phyloP scores from a whole-genome alignment of 2,329 filamentous ascomycete species.

The Thielaviopsis populi region DNA sequence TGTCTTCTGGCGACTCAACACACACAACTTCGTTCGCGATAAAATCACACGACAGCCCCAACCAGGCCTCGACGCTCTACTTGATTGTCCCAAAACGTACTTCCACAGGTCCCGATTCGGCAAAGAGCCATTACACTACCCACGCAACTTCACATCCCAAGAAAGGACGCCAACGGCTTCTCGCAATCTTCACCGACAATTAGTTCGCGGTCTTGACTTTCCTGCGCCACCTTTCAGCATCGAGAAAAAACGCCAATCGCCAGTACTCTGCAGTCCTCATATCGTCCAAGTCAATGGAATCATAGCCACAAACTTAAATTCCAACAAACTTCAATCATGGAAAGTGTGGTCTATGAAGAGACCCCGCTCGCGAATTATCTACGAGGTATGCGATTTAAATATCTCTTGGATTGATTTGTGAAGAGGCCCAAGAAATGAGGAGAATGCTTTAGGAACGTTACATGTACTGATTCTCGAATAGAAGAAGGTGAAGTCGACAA shows the following conservation, averaged over 20 bases:
- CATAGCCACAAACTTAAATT: conserved; percentile 2
- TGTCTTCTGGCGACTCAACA: not conserved
- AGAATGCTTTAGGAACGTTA: conserved; percentile 10
- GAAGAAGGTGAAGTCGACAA: conserved; percentile 37
- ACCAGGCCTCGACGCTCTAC: not conserved
- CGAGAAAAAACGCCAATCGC: conserved; percentile 1
- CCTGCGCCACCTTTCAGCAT: not conserved
- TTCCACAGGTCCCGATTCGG: not conserved
- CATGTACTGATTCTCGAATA: conserved; percentile 20
- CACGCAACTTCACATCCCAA: not conserved
- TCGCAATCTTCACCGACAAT: not conserved
- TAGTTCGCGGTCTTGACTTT: not conserved
- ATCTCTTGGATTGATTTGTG: not conserved
- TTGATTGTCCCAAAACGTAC: not conserved
- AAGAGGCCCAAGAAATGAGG: not conserved
- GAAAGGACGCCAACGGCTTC: not conserved
- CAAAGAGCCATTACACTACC: not conserved
- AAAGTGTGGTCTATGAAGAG: conserved; percentile 73
- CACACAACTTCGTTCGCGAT: not conserved
- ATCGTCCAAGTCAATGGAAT: conserved; percentile 3
- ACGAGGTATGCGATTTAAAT: conserved; percentile 46
- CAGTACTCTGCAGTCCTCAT: not conserved
- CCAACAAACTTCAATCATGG: conserved; percentile 41
- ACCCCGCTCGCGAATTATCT: conserved; percentile 81
- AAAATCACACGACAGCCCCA: not conserved